Base-by-base conservation (phyloP, 2,329 filamentous ascomycete species). In the Sarocladium oryzae region DNA sequence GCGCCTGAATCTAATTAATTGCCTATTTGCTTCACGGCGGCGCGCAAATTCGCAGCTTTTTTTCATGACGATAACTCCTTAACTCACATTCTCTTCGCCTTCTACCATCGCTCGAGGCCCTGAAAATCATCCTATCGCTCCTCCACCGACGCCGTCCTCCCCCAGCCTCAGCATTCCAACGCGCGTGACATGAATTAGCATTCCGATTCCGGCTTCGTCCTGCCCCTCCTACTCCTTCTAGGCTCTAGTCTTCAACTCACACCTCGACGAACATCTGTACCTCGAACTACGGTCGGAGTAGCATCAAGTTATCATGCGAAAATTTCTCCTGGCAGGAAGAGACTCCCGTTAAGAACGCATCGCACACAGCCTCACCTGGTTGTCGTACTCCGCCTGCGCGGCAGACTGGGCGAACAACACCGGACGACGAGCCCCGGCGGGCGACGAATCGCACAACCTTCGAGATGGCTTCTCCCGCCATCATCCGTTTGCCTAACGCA, bases 171-270 rank as follows among this genome's bases (percentile, higher is more conserved):
- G 26, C 24, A 32, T 48, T 33, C 43, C 24, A 33, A 48, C 26
- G 43, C 43, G 43, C 43, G 43, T 33, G 43, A 48, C 43, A 48
- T 48, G 43, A 16, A 13, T 21, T 48, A 48, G 43, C 43, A 48
- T 48, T 48, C 43, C 43, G 43, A 32, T 15, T 48, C 43, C 43
- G 43, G 43, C 10, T 33, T 26, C 28, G 43, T 32, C 43, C 33
- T n/a, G 43, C 43, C 43, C 43, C 43, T 33, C 28, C 6, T 24
- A 16, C 21, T 20, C 21, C n/a, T 18, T 21, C 28, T 33, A 20
- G 24, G 43, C 28, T 26, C 28, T 30, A 20, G 16, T 4, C 26
- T 48, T 48, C 26, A 43, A 20, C 23, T 13, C 7, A 15, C 26
- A 9, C 43, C 21, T 48, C 28, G 3, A 33, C 43, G 43, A 48